Base-by-base conservation (phyloP, 1,284 basidiomycete species). In the Afroboletus lepidellus region DNA sequence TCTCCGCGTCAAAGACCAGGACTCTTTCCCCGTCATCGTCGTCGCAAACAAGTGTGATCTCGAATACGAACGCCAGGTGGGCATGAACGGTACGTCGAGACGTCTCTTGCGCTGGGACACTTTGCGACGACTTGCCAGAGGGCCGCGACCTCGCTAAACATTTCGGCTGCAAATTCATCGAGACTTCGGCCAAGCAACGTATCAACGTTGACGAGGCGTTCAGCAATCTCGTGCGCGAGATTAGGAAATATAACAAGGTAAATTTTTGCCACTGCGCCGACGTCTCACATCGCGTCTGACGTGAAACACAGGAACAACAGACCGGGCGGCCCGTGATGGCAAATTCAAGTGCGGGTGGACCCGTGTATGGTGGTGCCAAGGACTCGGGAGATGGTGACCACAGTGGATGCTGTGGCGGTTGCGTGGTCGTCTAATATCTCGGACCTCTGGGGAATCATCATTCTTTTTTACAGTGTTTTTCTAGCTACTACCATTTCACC, bases 201-300 rank as follows among this genome's bases (percentile, higher is more conserved):
- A 92, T 98, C 74, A 98, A 98, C 66, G 97, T 99, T 48, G 97
- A 99, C 66, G 96, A 99, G 74, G 94, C 95, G n/a, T 99, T 99
- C 77, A 88, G 84, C 68, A 90, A 92, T 60, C 87, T 99, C 54
- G 97, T 99, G 34, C 86, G 95, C 44, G 94, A 98, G 72, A 99
- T 99, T 65, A 81, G 97, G 63, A 88, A 90, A 69, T 98, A 94
- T 75, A 98, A 98, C 81, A 95, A 92, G 79, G 92, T 78, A 37
- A 36, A 37, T 42, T 46, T 45, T 46, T 45, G 1, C 20, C 5
- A 15, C 20, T 16, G 6, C 25, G 36, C 64, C 46, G 27, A 43
- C 51, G 9, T 25, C 46, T 44, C 38, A 18, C 34, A 15, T 32
- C 33, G 42, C 48, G 27, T 21, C 57, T 53, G 42, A 58, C 47